Conservation (phyloP, 176 grass and related monocot genomes). For the Otatea glauca region DNA sequence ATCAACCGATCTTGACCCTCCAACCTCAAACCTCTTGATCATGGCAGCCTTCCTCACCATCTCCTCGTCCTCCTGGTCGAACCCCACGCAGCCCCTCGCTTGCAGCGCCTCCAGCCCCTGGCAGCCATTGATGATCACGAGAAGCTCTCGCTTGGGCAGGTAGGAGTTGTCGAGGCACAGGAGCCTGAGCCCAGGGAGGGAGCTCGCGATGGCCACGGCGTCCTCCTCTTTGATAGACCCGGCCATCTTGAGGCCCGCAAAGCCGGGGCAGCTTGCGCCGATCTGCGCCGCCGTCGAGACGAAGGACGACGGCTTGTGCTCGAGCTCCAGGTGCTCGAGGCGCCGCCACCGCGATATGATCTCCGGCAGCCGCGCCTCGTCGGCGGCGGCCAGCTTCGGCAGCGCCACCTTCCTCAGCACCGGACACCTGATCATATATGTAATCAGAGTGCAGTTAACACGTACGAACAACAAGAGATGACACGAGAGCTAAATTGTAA, state of each 20-base stretch:
- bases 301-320: constrained; percentile 46
- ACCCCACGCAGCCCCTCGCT: constrained; percentile 49
- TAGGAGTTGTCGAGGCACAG: constrained; percentile 50
- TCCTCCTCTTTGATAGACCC: constrained; percentile 51
- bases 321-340: constrained; percentile 53
- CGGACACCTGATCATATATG: constrained; percentile 11
- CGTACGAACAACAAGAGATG: neutral
- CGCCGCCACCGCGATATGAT: constrained; percentile 35
- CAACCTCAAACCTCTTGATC: constrained; percentile 39
- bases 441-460: neutral
- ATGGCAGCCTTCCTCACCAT: constrained; percentile 18
- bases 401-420: constrained; percentile 39
- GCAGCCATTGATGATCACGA: constrained; percentile 43
- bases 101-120: constrained; percentile 33
- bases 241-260: constrained; percentile 31
- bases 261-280: constrained; percentile 5
- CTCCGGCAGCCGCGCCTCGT: constrained; percentile 48
- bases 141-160: constrained; percentile 39
- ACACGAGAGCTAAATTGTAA: neutral
- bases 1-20: constrained; percentile 47
- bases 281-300: constrained; percentile 21
- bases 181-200: constrained; percentile 25
- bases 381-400: constrained; percentile 22
- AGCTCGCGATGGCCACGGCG: constrained; percentile 17
- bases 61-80: constrained; percentile 38